These are phyloP conservation scores for Bruguiera hainesii DNA, from an alignment of 441 rosid species.

Conservation along the genomic window DNA sequence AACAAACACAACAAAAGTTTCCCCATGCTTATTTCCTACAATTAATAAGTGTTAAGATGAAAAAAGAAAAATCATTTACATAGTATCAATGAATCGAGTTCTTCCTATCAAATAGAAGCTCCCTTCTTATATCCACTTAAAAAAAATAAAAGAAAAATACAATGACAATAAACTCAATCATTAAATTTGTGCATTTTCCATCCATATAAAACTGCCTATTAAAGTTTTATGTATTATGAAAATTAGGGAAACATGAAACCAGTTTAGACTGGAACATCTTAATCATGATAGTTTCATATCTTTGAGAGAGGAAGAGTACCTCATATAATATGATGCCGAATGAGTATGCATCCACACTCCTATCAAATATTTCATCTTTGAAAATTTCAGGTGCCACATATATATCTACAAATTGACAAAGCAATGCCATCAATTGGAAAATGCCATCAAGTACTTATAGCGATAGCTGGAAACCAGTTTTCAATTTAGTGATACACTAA, in stretches of 20 bases:
- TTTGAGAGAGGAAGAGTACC: constrained; percentile 39
- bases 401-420: constrained; percentile 47
- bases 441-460: not conserved
- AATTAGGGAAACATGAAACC: not conserved
- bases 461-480: not conserved
- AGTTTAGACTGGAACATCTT: not conserved
- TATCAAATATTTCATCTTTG: constrained; percentile 63
- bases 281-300: not conserved
- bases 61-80: not conserved
- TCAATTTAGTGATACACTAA: not conserved
- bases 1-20: constrained; percentile 2
- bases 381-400: constrained; percentile 86
- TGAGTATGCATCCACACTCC: constrained; percentile 79
- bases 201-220: no score
- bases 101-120: not conserved
- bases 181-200: no score
- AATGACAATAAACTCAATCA: no score
- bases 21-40: constrained; percentile 5
- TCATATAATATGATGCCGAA: constrained; percentile 81
- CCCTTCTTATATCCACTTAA: not conserved
- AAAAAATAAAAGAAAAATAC: no score
- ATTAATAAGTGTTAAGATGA: not conserved
- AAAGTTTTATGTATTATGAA: no score
- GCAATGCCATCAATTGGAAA: constrained; percentile 12
- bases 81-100: not conserved